phyloP scores from a whole-genome alignment of 805 yeast genomes.

The Kockiozyma suomiensis region DNA sequence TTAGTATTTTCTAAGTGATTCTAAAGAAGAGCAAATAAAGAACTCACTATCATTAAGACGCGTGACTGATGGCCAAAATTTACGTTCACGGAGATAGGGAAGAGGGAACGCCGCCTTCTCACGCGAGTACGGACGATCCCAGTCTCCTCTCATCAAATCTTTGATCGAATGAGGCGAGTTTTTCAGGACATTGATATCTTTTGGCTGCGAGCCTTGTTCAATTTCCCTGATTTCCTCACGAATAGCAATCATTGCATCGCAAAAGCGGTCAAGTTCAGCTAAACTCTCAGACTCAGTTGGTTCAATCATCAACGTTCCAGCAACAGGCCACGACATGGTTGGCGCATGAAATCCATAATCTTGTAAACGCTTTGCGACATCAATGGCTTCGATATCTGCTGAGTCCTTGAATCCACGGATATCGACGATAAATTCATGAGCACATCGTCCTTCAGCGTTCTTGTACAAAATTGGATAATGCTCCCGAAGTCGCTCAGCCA shows the following conservation, averaged over 20 bases:
- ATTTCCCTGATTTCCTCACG: constrained; percentile 77
- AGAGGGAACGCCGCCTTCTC: constrained; percentile 93
- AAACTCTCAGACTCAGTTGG: constrained; percentile 95
- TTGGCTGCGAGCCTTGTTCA: constrained; percentile 65
- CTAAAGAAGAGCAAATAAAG: no score
- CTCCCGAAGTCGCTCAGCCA: constrained; percentile 75
- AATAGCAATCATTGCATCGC: constrained; percentile 81
- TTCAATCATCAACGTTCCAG: constrained; percentile 96
- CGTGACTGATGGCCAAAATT: constrained; percentile 95
- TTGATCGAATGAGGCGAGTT: constrained; percentile 90
- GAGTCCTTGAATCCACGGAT: constrained; percentile 75
- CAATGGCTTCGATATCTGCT: constrained; percentile 88
- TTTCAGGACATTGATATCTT: constrained; percentile 63
- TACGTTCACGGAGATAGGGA: constrained; percentile 67
- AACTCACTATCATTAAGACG: constrained; percentile 71
- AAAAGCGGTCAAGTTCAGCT: constrained; percentile 86
- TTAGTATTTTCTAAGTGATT: no score
- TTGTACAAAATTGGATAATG: constrained; percentile 78
- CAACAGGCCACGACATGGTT: constrained; percentile 97
- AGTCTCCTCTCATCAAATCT: constrained; percentile 73
- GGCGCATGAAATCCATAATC: constrained; percentile 99
- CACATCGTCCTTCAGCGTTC: constrained; percentile 72
- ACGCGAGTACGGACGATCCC: constrained; percentile 90
- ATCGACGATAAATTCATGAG: constrained; percentile 95
- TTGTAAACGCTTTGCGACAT: constrained; percentile 93